These are phyloP conservation scores for Thelonectria rubi DNA, from an alignment of 2,329 filamentous ascomycete genomes.

Conservation along the genomic window DNA sequence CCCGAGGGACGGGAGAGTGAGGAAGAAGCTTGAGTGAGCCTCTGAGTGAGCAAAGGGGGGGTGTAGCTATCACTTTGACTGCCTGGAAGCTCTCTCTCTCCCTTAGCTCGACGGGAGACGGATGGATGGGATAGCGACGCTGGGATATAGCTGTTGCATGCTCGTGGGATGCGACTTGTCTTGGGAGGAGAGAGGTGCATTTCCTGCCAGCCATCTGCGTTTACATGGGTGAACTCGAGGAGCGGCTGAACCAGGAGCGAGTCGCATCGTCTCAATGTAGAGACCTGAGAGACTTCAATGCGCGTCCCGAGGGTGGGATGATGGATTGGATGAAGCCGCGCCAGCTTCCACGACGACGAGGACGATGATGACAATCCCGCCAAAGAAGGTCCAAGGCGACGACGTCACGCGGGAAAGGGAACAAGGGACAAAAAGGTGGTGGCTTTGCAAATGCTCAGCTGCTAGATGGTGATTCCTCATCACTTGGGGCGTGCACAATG, in stretches of 20 bases:
- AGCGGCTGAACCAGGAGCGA: constrained; percentile 20
- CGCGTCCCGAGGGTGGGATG: neutral
- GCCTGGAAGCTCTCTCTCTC: neutral
- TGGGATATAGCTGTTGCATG: neutral
- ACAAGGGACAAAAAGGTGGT: too few species aligned
- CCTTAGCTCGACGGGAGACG: constrained; percentile 2
- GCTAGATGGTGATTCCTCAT: too few species aligned
- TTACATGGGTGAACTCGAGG: too few species aligned
- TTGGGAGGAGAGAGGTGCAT: neutral
- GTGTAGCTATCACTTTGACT: constrained; percentile 8
- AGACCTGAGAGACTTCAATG: too few species aligned
- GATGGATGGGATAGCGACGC: constrained; percentile 3
- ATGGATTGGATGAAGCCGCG: constrained; percentile 6
- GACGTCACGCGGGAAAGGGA: neutral
- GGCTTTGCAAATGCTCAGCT: too few species aligned
- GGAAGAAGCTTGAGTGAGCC: neutral
- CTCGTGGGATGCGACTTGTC: neutral
- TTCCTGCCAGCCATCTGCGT: too few species aligned
- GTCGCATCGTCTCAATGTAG: constrained; percentile 15
- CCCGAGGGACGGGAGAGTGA: neutral
- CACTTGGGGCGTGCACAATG: too few species aligned
- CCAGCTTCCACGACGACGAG: constrained; percentile 3
- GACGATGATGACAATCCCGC: neutral
- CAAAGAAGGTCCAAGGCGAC: neutral
- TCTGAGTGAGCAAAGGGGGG: constrained; percentile 5